phyloP scores from a whole-genome alignment of 108 stramenopile species.

The Aurantiochytrium sp. region DNA sequence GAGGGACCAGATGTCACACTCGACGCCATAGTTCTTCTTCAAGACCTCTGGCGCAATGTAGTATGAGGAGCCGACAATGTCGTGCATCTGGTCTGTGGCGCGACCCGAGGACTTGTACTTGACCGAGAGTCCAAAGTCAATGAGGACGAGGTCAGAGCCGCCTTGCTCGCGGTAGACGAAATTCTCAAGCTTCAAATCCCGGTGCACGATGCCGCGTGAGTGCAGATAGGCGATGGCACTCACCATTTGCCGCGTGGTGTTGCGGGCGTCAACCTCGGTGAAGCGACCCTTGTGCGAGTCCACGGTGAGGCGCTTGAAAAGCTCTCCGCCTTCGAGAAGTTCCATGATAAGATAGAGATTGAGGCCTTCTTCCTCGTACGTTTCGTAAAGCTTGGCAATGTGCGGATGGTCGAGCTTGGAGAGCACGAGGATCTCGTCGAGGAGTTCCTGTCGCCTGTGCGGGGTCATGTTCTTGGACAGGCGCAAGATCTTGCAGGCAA shows the following conservation, averaged over 20 bases:
- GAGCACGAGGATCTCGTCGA: constrained; percentile 6
- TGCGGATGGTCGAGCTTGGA: constrained; percentile 9
- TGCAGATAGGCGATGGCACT: constrained; percentile 88
- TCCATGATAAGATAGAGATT: constrained; percentile 70
- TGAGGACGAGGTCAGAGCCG: constrained; percentile 73
- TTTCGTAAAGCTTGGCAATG: constrained; percentile 40
- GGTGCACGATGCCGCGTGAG: constrained; percentile 68
- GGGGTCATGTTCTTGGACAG: background rate
- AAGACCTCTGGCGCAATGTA: constrained; percentile 95
- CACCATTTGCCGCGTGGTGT: constrained; percentile 74
- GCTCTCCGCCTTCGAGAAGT: constrained; percentile 86
- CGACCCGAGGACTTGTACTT: background rate
- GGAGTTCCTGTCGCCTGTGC: background rate
- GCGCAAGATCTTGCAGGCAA: background rate
- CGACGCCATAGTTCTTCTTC: constrained; percentile 86
- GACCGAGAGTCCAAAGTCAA: constrained; percentile 86
- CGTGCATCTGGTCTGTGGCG: constrained; percentile 37
- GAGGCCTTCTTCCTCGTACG: constrained; percentile 52
- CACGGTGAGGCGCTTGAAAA: constrained; percentile 41
- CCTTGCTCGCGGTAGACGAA: constrained; percentile 80
- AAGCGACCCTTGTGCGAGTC: constrained; percentile 49
- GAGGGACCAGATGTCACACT: constrained; percentile 67
- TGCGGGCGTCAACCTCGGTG: constrained; percentile 83
- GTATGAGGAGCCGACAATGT: constrained; percentile 83
- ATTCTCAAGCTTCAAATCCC: constrained; percentile 90